Conservation (phyloP, 805 yeast genomes). For the Myxozyma nipponensis region DNA sequence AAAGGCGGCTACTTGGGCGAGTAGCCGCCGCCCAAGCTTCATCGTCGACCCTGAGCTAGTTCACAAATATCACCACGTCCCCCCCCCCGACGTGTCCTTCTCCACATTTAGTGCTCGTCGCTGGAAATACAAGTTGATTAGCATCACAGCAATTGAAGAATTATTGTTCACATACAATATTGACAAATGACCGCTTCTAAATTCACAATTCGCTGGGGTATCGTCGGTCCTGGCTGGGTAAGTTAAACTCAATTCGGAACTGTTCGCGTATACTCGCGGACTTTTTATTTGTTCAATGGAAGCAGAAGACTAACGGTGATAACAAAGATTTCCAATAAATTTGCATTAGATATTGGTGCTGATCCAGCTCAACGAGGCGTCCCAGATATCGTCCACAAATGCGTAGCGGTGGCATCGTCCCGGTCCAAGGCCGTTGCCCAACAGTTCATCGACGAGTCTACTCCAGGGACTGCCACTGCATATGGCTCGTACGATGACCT, state of each 20-base stretch:
- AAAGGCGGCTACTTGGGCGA: no score
- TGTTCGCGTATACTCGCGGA: not conserved
- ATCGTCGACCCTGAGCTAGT: no score
- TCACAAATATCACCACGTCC: no score
- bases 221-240: constrained; percentile 19
- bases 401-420: constrained; percentile 35
- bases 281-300: not conserved
- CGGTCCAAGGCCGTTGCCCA: constrained; percentile 30
- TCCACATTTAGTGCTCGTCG: no score
- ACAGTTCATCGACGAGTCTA: constrained; percentile 30
- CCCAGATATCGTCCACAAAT: constrained; percentile 31
- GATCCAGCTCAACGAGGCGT: constrained; percentile 30
- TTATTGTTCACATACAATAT: no score
- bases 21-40: no score
- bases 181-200: no score
- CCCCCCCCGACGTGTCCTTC: no score
- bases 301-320: no score
- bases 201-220: constrained; percentile 21
- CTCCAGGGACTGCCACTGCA: constrained; percentile 22
- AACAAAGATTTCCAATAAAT: constrained; percentile 21
- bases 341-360: constrained; percentile 16
- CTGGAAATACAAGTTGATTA: no score
- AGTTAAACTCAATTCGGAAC: not conserved
- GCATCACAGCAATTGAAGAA: no score
- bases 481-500: constrained; percentile 42